Percentiles rank a stretch among this genome's conserved stretches.
These are phyloP conservation scores for Backusella luteola DNA, from an alignment of 192 early-diverging fungal species.

Conservation along the genomic window DNA sequence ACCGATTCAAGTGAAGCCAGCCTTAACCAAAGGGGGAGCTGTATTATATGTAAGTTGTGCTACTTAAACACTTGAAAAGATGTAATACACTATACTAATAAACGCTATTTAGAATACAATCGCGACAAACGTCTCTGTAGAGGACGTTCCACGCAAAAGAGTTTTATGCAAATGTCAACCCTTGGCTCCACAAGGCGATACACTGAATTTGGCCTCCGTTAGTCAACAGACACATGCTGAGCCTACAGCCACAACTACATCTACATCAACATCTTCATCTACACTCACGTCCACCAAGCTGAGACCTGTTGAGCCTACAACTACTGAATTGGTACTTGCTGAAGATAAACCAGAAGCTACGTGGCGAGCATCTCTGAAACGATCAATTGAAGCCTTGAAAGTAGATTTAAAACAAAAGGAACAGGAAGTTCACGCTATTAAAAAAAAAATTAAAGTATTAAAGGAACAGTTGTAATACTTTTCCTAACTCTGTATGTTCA, in stretches of 20 bases:
- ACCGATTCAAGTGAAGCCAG: slow-evolving; percentile 14
- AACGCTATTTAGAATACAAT: slow-evolving; percentile 14
- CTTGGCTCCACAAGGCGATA: not conserved
- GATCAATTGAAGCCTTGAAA: slow-evolving; percentile 12
- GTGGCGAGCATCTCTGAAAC: not conserved
- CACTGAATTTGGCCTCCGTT: not conserved
- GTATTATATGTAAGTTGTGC: slow-evolving; percentile 15
- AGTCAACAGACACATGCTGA: not conserved
- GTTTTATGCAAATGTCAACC: slow-evolving; percentile 16
- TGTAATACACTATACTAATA: slow-evolving; percentile 13
- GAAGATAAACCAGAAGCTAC: slow-evolving; percentile 4
- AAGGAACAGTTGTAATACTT: slow-evolving; percentile 15
- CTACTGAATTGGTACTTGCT: not conserved
- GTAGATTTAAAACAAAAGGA: slow-evolving; percentile 10
- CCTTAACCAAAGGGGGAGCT: not conserved
- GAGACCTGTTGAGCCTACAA: not conserved
- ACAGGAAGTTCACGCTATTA: slow-evolving; percentile 6
- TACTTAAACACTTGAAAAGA: slow-evolving; percentile 17
- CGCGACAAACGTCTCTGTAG: slow-evolving; percentile 12
- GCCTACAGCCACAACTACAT: not conserved
- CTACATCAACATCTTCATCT: not conserved
- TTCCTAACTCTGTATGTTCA: slow-evolving; percentile 2
- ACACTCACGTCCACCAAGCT: not conserved
- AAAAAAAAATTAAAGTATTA: slow-evolving; percentile 14
- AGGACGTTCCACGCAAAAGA: slow-evolving; percentile 7